These are phyloP conservation scores for Trichoderma sp. DNA, from an alignment of 2,329 filamentous ascomycete species.

Conservation along the genomic window DNA sequence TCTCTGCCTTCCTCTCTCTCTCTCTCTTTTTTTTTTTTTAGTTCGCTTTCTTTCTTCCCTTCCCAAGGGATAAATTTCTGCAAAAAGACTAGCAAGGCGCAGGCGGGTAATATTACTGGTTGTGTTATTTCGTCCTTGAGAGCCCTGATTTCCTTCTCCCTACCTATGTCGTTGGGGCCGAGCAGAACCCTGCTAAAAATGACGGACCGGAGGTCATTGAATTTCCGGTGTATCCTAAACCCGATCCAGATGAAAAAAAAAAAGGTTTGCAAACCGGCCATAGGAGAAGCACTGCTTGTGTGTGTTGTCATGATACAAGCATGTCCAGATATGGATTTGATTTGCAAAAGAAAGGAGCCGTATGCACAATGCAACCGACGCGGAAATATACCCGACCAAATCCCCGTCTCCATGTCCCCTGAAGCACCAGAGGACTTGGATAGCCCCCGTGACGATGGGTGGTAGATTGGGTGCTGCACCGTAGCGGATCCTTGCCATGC, in stretches of 20 bases:
- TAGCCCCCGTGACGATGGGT: constrained; percentile 17
- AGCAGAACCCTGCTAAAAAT: neutral
- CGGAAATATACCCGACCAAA: neutral
- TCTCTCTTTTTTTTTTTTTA: no score
- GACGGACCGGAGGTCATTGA: neutral
- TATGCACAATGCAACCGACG: neutral
- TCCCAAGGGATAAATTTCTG: neutral
- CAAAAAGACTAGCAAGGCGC: neutral
- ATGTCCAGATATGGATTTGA: neutral
- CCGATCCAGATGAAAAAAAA: neutral
- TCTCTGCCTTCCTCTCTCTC: neutral
- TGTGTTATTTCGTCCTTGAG: neutral
- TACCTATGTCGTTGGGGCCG: neutral
- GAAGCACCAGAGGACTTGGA: neutral
- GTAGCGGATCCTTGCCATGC: constrained; percentile 9
- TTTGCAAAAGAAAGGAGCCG: neutral
- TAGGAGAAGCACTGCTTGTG: neutral
- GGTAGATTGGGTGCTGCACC: constrained; percentile 18
- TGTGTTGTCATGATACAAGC: neutral
- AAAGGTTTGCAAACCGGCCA: neutral
- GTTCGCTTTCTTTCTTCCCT: no score
- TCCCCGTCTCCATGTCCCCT: neutral
- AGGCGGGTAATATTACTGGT: neutral
- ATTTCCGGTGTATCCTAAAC: neutral
- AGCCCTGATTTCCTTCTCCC: neutral